Base-by-base conservation (phyloP, 495 filamentous ascomycete genomes). In the Aspergillus nidulans region DNA sequence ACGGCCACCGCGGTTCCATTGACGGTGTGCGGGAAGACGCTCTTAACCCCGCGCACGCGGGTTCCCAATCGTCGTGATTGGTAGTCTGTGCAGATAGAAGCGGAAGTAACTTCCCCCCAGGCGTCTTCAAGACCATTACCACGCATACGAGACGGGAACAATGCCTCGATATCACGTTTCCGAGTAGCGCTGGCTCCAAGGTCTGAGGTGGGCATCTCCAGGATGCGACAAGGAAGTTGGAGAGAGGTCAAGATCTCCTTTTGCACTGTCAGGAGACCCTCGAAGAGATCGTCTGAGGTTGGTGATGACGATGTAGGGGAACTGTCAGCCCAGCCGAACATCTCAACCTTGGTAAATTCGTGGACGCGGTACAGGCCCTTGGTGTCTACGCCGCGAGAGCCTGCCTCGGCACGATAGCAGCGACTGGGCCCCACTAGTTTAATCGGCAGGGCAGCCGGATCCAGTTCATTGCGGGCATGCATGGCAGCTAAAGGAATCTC, bases 291-390 rank as follows among this genome's bases (percentile, higher is more conserved):
- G 13, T 79, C 68, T 0, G 81, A 71, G 1, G 69, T 63, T 25
- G 21, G 60, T 25, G 39, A 38, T 8, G 55, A 20, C 24, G 64
- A 64, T 3, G 59, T 54, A 0, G 85, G 83, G 19, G 62, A 9
- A 34, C 66, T 70, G 59, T 77, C 73, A 9, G 73, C 58, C 92
- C 92, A 98, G 0, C 85, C 89, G 66, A 98, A 98, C 75, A 98
- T 84, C 67, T 98, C 94, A 1, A 97, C 92, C 64, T 98, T 98
- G 36, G 91, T 95, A 72, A 98, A 98, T 68, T 98, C 94, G 74
- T 97, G 94, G n/a, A 98, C 94, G 12, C 94, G 86, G 72, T 97
- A 98, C 6, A 98, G 78, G 8, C 94, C 94, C 72, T 97, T 97
- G 7, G 89, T 95, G 38, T 95, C 90, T 20, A 83, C 83, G 28